Conservation (phyloP, 176 grass and related monocot species). For the Otatea glauca region DNA sequence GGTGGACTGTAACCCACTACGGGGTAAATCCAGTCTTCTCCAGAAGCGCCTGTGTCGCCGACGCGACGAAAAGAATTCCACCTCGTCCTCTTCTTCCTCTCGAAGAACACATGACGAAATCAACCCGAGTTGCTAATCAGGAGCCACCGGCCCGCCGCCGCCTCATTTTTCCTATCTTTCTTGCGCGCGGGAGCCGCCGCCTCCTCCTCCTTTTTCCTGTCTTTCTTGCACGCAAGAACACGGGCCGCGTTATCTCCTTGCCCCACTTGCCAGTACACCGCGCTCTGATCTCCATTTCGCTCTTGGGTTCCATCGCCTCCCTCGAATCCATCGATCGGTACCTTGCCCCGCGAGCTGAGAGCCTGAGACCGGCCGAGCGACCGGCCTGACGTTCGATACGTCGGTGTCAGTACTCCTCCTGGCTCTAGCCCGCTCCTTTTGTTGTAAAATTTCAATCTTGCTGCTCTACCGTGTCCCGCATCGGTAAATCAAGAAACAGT, state of each 20-base stretch:
- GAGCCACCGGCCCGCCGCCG: no score
- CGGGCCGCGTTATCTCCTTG: neutral
- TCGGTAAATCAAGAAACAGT: neutral
- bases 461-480: neutral
- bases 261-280: neutral
- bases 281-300: neutral
- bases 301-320: neutral
- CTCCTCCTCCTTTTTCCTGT: neutral
- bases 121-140: neutral
- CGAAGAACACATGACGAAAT: constrained; percentile 20
- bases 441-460: neutral
- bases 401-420: neutral
- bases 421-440: neutral
- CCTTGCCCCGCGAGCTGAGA: neutral
- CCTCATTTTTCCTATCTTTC: no score
- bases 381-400: neutral
- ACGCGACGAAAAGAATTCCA: no score
- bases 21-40: neutral
- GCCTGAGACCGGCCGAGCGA: no score
- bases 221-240: constrained; percentile 40
- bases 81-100: constrained; percentile 24
- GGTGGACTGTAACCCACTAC: rapidly evolving
- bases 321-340: neutral
- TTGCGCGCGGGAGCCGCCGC: no score
- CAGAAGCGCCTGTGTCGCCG: neutral